phyloP scores from a whole-genome alignment of 2,329 filamentous ascomycete genomes.

The Coleophoma cylindrospora region DNA sequence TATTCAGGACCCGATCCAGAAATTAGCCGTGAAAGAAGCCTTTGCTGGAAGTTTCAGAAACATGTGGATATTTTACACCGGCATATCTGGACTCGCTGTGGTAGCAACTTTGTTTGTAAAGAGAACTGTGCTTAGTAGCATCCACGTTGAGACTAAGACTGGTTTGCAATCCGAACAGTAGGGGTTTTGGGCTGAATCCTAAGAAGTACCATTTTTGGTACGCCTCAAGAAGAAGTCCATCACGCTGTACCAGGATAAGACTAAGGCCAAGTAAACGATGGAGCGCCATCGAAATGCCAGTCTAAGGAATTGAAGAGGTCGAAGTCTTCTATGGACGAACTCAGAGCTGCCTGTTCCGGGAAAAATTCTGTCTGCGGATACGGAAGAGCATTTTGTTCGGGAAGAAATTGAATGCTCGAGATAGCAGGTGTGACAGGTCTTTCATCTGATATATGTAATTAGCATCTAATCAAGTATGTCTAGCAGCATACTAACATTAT shows the following conservation, averaged over 20 bases:
- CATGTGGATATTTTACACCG: constrained; percentile 5
- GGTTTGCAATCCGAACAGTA: constrained; percentile 23
- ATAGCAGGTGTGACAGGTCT: background rate
- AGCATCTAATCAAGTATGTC: background rate
- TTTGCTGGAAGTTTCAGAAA: constrained; percentile 2
- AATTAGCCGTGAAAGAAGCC: background rate
- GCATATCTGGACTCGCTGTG: constrained; percentile 16
- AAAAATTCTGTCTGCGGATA: constrained; percentile 1
- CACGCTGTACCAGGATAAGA: too few species aligned
- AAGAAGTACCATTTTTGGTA: too few species aligned
- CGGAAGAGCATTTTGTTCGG: background rate
- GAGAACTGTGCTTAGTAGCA: constrained; percentile 34
- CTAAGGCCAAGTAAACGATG: background rate
- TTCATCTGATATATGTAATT: background rate
- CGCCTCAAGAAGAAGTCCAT: too few species aligned
- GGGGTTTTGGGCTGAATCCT: background rate
- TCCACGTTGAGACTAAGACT: constrained; percentile 44
- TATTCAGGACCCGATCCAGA: constrained; percentile 18
- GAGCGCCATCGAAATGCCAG: background rate
- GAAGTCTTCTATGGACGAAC: background rate
- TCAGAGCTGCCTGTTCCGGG: background rate
- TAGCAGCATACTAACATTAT: background rate
- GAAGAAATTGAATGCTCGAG: background rate
- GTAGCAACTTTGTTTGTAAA: constrained; percentile 35
- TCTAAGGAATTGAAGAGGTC: background rate